Conservation (phyloP, 768 basidiomycete species). For the Auricularia sp. region DNA sequence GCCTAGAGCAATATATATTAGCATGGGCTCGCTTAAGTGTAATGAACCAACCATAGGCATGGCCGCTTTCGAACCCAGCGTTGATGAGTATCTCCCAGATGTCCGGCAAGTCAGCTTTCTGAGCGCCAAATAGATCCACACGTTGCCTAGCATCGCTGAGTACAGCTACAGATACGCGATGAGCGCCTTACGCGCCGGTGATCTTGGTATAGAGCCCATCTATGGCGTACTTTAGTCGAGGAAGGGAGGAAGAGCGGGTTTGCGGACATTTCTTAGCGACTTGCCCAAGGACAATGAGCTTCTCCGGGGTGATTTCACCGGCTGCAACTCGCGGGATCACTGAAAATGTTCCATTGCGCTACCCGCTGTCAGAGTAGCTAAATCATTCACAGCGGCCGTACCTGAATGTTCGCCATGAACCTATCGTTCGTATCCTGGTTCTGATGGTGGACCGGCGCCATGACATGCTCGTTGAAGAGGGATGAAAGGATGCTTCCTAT, state of each 20-base stretch:
- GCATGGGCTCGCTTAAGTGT: too few species aligned
- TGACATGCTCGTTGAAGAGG: conserved; percentile 53
- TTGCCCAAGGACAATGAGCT: conserved; percentile 51
- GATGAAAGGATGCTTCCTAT: conserved; percentile 47
- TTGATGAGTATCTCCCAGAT: conserved; percentile 48
- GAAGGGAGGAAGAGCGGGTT: neutral
- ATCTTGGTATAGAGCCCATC: conserved; percentile 56
- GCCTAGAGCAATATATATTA: conserved; percentile 14
- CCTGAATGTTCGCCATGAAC: conserved; percentile 57
- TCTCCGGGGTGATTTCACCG: conserved; percentile 62
- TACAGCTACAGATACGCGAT: neutral
- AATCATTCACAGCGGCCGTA: neutral
- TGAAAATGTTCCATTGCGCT: conserved; percentile 60
- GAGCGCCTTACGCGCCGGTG: conserved; percentile 26
- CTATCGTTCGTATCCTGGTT: conserved; percentile 66
- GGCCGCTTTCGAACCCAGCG: conserved; percentile 68
- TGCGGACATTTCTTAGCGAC: conserved; percentile 53
- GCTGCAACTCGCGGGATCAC: conserved; percentile 64
- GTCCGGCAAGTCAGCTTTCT: conserved; percentile 55
- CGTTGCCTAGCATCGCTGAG: conserved; percentile 37
- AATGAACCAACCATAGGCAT: conserved; percentile 42
- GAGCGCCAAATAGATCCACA: conserved; percentile 63
- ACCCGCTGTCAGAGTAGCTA: neutral
- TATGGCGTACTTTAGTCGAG: conserved; percentile 6
- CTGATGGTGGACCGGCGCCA: conserved; percentile 52